Evolutionary conservation across 2,329 filamentous ascomycete genomes (phyloP), one percentile per base, ranked within the genome.

Genomic region (Fusarium humuli): DNA sequence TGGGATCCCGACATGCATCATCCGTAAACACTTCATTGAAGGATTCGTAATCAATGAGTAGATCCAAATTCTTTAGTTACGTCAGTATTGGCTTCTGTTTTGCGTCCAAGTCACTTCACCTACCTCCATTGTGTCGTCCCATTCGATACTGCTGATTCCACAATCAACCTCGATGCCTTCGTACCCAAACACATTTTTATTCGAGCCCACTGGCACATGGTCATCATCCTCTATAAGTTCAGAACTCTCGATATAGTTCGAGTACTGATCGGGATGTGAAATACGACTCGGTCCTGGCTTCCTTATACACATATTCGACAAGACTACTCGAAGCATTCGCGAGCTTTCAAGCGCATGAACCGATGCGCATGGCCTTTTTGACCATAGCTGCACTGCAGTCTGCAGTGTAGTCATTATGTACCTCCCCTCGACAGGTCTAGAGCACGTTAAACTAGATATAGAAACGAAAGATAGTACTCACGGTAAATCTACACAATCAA

Each of bases 401-500:
- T 62, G 10, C 1, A 69, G 29, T 4, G 58, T 40, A 1, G 34
- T 11, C 0, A 49, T 8, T 0, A 49, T 20, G 0, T 32, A 22
- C 2, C 18, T 22, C 5, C 41, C 42, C 6, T 48, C 16, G 7
- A 30, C 29, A 3, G 18, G 23, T 7, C 64, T 71, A 2, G 0
- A 3, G 7, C 6, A 7, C 0, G 22, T 52, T 2, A 65, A 30
- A 3, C 2, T 5, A 7, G 6, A 3, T 9, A 41, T 7, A 2
- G 30, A 1, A 8, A 4, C 3, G 18, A 18, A 16, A 12, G 12
- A 23, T 4, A 23, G 16, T 23, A 42, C 54, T 42, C 8, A 61
- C 57, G 65, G 65, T 14, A 71, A 9, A 25, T 60, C n/a, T 11
- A 61, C 54, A 11, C 68, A 71, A 0, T 57, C 65, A 2, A 60